Evolutionary conservation across 1,284 basidiomycete species (phyloP).

Genomic region (Pterulicium gracile): DNA sequence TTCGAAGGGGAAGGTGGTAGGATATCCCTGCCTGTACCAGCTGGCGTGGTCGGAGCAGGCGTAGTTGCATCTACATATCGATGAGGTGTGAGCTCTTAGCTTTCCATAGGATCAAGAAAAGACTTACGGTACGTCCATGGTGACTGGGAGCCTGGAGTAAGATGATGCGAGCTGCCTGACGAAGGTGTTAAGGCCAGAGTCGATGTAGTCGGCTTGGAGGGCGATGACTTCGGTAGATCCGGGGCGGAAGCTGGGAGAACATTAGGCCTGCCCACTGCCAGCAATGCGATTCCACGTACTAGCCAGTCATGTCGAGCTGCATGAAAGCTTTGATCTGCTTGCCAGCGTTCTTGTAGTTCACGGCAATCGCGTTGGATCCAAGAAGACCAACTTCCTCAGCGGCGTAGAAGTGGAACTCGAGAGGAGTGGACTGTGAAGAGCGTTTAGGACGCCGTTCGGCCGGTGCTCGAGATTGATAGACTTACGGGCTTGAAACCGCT

Average conservation of each 20-base stretch:
- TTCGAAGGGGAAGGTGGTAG: constrained; percentile 17
- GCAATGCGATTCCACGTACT: constrained; percentile 19
- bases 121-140: constrained; percentile 22
- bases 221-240: constrained; percentile 15
- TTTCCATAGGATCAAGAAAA: constrained; percentile 9
- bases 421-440: constrained; percentile 35
- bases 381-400: constrained; percentile 55
- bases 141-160: constrained; percentile 28
- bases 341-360: constrained; percentile 35
- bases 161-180: constrained; percentile 25
- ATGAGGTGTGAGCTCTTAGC: constrained; percentile 9
- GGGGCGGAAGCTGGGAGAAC: constrained; percentile 17
- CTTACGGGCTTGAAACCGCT: constrained; percentile 34
- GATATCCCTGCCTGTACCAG: constrained; percentile 8
- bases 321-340: constrained; percentile 32
- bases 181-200: constrained; percentile 28
- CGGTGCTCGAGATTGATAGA: neutral
- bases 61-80: constrained; percentile 3
- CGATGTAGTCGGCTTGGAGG: constrained; percentile 48
- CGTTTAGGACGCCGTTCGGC: constrained; percentile 16
- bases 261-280: neutral
- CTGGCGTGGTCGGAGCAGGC: constrained; percentile 8
- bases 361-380: constrained; percentile 46
- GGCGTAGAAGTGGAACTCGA: constrained; percentile 45
- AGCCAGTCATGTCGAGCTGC: constrained; percentile 27